Evolutionary conservation across 2,329 filamentous ascomycete genomes (phyloP), one percentile per base, ranked within the genome.

Genomic region (Huntiella omanensis): DNA sequence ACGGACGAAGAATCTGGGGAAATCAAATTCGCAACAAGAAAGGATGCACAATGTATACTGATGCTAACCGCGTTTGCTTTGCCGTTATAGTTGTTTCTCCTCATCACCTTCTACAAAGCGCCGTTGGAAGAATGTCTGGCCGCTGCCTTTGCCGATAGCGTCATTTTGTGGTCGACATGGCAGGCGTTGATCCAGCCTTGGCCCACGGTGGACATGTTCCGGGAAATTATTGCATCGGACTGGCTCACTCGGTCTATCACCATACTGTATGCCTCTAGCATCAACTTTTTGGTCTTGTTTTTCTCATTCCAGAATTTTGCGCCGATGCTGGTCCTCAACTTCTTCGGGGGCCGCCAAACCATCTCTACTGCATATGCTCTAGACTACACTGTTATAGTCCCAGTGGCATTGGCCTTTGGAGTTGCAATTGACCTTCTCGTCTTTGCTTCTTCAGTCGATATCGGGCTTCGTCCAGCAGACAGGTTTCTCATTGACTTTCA

Each of bases 31-130:
- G 5, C 12, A 16, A 37, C 35, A 13, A 37, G 7, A 37, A 11
- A 13, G 35, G 35, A 16, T 37, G 11, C n/a, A 10, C 12, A 37
- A 37, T 7, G 11, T 16, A 13, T 11, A 16, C 35, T 37, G 16
- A 37, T 13, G 11, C 35, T 37, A 37, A 13, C n/a, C 35, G 11
- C 12, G 16, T 13, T 37, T 13, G 36, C 36, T 15, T 38, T 38
- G 13, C n/a, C 28, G 43, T 39, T 22, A 34, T 45, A 78, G 74
- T 74, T 81, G 51, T 83, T 82, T 57, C 75, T 95, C 38, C 68
- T 93, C 22, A 68, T 69, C 28, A 76, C 76, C 45, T 94, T 92
- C 65, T 94, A 92, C 45, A 79, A 80, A 0, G 69, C 78, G 15
- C 55, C 76, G 28, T 64, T 71, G 35, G 75, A 75, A 33, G 69